A percentile compares a stretch with the other conserved stretches of the same genome.
Conservation (phyloP, 768 basidiomycete species). For the Leucosporidium yakuticum region DNA sequence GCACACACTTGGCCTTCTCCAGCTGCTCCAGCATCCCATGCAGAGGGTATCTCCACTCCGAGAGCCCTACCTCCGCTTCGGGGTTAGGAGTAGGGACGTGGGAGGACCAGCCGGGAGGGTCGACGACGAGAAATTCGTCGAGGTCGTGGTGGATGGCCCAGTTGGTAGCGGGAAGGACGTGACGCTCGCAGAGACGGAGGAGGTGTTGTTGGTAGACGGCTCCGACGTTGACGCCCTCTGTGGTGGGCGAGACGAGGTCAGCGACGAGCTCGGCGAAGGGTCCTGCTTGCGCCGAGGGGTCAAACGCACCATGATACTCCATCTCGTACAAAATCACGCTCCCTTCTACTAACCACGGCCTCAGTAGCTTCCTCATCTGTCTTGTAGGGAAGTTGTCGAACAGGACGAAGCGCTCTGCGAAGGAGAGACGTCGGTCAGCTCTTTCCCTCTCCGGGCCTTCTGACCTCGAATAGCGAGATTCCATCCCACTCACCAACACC, state of each 20-base stretch:
- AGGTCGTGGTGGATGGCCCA: constrained; percentile 33
- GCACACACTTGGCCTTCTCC: constrained; percentile 16
- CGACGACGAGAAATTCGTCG: constrained; percentile 33
- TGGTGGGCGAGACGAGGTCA: background rate
- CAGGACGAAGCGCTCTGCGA: constrained; percentile 21
- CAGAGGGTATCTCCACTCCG: no score
- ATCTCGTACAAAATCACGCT: constrained; percentile 27
- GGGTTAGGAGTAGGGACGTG: constrained; percentile 3
- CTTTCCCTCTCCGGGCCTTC: no score
- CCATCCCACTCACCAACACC: no score
- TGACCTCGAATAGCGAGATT: no score
- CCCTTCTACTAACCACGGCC: constrained; percentile 30
- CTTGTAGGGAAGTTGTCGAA: constrained; percentile 21
- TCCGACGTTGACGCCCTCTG: constrained; percentile 16
- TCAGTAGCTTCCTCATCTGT: constrained; percentile 18
- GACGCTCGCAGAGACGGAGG: constrained; percentile 22
- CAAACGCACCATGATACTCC: constrained; percentile 19
- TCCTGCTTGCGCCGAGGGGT: background rate
- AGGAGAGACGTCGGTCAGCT: no score
- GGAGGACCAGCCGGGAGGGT: constrained; percentile 23
- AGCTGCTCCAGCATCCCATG: constrained; percentile 5
- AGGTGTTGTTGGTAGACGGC: constrained; percentile 22
- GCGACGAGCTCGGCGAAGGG: no score
- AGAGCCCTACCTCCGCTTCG: background rate
- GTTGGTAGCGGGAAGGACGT: constrained; percentile 8